Evolutionary conservation across 805 yeast species (phyloP).

Genomic region (Cyberlindnera mycetangii): DNA sequence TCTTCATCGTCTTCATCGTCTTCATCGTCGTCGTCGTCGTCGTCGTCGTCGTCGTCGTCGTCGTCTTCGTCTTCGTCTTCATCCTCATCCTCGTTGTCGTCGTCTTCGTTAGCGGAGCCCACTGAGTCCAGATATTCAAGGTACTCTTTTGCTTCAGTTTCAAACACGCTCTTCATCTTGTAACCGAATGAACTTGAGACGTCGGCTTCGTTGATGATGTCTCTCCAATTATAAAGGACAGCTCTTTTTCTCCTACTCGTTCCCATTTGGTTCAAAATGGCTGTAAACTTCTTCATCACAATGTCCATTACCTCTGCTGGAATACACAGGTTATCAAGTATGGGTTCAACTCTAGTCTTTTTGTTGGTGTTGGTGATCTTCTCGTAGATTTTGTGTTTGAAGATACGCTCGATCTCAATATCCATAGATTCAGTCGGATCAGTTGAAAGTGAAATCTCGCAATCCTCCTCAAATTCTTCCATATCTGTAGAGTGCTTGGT

Average conservation of each 20-base stretch:
- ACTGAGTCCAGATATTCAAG: constrained; percentile 54
- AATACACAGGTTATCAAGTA: not conserved
- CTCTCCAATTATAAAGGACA: constrained; percentile 45
- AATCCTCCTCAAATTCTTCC: not conserved
- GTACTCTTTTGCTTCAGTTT: constrained; percentile 75
- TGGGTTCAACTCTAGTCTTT: not conserved
- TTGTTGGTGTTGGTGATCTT: not conserved
- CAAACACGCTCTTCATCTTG: constrained; percentile 5
- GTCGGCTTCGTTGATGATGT: constrained; percentile 1
- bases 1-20: not conserved
- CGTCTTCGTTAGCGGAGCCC: not conserved
- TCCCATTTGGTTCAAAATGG: constrained; percentile 79
- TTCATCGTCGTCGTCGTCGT: not conserved
- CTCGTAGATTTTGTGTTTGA: constrained; percentile 6
- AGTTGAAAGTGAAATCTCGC: not conserved
- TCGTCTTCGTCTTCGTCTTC: not conserved
- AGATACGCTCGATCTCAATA: constrained; percentile 13
- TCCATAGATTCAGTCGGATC: constrained; percentile 6
- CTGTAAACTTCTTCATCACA: constrained; percentile 39
- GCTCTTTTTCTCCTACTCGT: constrained; percentile 56
- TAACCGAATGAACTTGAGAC: not conserved
- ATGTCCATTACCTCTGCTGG: not conserved
- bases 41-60: not conserved
- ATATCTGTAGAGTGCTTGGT: no score
- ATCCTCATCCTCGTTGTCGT: not conserved